These are phyloP conservation scores for Globisporangium camurandrum DNA, from an alignment of 352 stramenopile genomes.

Conservation along the genomic window DNA sequence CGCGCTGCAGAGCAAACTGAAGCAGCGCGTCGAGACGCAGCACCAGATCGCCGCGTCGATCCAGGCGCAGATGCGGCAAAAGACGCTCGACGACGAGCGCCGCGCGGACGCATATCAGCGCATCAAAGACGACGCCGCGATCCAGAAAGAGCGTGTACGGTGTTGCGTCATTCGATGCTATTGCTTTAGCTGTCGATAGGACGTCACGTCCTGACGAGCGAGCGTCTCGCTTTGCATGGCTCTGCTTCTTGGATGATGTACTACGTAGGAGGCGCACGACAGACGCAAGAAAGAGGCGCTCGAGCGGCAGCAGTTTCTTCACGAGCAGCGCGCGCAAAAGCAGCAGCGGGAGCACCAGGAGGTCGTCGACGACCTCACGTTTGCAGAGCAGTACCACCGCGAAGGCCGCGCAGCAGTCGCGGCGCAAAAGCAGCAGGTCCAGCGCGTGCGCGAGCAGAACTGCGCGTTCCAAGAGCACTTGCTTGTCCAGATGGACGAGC, in stretches of 20 bases:
- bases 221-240: not conserved
- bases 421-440: conserved; percentile 31
- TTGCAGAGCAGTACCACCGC: conserved; percentile 38
- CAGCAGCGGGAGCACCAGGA: conserved; percentile 48
- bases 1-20: conserved; percentile 32
- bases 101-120: conserved; percentile 60
- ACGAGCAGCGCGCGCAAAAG: conserved; percentile 37
- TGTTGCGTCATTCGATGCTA: not conserved
- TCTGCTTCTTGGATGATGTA: not conserved
- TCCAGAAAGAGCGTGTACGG: conserved; percentile 22
- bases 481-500: conserved; percentile 53
- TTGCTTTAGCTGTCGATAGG: no score
- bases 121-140: conserved; percentile 31
- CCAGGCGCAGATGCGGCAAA: conserved; percentile 43
- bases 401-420: conserved; percentile 35
- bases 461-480: conserved; percentile 51
- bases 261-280: conserved; percentile 12
- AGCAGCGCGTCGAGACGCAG: conserved; percentile 32
- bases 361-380: conserved; percentile 50
- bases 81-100: conserved; percentile 41
- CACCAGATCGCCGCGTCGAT: conserved; percentile 30
- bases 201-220: no score
- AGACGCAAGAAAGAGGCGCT: conserved; percentile 33
- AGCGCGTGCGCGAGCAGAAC: conserved; percentile 36
- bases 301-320: conserved; percentile 48